Conservation (phyloP, 306 rosid genomes). For the Vigna nakashimae region DNA sequence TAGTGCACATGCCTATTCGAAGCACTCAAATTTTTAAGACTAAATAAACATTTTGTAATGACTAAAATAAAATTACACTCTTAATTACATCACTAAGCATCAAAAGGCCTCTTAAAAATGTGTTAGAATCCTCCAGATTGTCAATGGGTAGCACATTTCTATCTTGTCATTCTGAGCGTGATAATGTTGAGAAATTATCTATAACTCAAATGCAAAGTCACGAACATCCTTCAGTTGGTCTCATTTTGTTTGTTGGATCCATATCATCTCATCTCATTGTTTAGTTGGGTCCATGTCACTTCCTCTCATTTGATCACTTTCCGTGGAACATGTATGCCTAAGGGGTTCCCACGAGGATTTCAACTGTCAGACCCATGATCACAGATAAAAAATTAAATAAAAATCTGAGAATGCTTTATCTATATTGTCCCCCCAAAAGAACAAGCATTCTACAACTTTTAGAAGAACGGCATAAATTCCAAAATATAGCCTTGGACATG, state of each 20-base stretch:
- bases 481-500: background rate
- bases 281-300: too few species aligned
- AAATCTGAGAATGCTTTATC: background rate
- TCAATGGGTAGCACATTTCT: background rate
- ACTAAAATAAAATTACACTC: background rate
- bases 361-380: background rate
- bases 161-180: background rate
- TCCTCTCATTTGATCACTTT: background rate
- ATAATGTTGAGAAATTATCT: background rate
- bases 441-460: background rate
- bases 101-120: background rate
- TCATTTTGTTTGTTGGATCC: background rate
- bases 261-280: background rate
- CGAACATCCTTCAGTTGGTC: background rate
- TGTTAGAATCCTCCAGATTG: background rate
- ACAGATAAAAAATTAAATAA: background rate
- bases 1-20: too few species aligned
- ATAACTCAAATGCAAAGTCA: background rate
- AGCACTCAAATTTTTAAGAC: too few species aligned
- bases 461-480: background rate
- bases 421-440: background rate
- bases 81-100: background rate
- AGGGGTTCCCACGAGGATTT: background rate
- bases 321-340: background rate
- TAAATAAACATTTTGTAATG: background rate